A percentile compares a stretch with the other conserved stretches of the same genome.
These are phyloP conservation scores for Colletotrichum noveboracense DNA, from an alignment of 2,329 filamentous ascomycete genomes.

Conservation along the genomic window DNA sequence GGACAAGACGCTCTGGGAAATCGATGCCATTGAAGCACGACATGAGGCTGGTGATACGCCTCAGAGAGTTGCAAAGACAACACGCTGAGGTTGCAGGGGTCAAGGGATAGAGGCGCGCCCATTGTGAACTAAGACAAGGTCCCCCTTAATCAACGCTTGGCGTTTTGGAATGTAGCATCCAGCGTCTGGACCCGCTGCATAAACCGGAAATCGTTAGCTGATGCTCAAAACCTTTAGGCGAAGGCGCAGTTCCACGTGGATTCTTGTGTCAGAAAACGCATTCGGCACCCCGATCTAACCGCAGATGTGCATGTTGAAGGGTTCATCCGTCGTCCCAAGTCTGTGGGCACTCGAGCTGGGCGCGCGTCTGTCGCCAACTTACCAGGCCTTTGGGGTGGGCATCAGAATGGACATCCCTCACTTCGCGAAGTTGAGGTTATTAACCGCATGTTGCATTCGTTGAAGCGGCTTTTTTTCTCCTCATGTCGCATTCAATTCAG, in stretches of 20 bases:
- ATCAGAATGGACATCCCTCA: neutral
- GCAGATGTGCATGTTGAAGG: neutral
- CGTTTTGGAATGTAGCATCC: conserved; percentile 3
- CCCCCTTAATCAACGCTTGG: conserved; percentile 16
- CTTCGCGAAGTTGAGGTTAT: neutral
- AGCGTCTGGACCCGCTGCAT: neutral
- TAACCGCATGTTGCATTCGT: neutral
- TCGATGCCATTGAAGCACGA: neutral
- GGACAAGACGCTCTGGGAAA: neutral
- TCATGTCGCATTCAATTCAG: neutral
- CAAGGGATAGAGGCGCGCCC: neutral
- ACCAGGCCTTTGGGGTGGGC: neutral
- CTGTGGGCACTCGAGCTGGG: neutral
- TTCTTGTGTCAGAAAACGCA: conserved; percentile 1
- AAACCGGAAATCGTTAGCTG: neutral
- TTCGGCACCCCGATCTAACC: neutral
- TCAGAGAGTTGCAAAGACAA: neutral
- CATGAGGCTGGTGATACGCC: neutral
- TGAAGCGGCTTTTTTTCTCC: neutral
- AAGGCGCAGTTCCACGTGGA: conserved; percentile 13
- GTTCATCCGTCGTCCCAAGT: neutral
- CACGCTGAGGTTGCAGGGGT: neutral
- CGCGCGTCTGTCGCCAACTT: conserved; percentile 18
- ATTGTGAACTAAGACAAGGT: conserved; percentile 4
- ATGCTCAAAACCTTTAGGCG: neutral